Conservation (phyloP, 2,329 filamentous ascomycete species). For the Paecilomyces niveus region DNA sequence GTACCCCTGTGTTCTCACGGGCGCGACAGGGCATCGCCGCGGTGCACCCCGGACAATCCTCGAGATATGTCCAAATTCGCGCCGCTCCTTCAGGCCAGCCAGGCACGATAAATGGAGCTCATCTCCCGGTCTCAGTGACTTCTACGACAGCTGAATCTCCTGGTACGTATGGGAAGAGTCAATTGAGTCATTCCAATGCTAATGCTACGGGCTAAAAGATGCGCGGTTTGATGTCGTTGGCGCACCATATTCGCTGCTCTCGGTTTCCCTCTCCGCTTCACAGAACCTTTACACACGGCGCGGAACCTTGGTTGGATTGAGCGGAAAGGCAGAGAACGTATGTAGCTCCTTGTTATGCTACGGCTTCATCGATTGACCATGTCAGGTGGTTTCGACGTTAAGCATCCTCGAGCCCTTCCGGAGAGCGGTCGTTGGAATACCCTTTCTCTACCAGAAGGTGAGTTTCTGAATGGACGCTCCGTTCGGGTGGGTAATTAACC, state of each 20-base stretch:
- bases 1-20: conserved; percentile 21
- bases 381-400: conserved; percentile 77
- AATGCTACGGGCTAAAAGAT: conserved; percentile 49
- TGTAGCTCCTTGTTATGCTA: conserved; percentile 14
- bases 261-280: conserved; percentile 84
- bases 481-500: conserved; percentile 7
- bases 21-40: conserved; percentile 11
- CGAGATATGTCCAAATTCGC: conserved; percentile 38
- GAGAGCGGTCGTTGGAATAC: conserved; percentile 73
- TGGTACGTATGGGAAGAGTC: conserved; percentile 21
- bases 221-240: conserved; percentile 92
- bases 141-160: conserved; percentile 34
- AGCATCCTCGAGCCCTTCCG: conserved; percentile 78
- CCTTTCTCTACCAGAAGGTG: conserved; percentile 82
- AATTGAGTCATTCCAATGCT: background rate
- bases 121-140: conserved; percentile 30
- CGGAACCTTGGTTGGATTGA: conserved; percentile 83
- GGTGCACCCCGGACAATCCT: conserved; percentile 16
- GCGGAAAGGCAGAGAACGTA: conserved; percentile 87
- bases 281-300: conserved; percentile 88
- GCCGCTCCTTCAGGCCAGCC: conserved; percentile 34
- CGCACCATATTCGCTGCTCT: conserved; percentile 85
- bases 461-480: background rate
- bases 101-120: conserved; percentile 27
- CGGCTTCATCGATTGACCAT: background rate